Conservation (phyloP, 768 basidiomycete species). For the Podaxis sp. region DNA sequence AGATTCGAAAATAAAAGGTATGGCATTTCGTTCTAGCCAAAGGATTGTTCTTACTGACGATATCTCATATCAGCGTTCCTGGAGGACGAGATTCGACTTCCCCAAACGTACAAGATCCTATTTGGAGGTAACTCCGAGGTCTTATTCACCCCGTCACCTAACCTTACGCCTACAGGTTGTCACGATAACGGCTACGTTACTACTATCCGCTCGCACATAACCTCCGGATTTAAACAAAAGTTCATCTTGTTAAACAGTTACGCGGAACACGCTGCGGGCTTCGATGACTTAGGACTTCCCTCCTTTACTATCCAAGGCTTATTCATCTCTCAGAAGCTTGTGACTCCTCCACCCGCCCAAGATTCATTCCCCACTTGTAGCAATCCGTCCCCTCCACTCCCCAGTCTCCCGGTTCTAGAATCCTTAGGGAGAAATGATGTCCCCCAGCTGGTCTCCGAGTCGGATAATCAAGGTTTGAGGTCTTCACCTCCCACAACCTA, state of each 20-base stretch:
- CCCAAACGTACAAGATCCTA: conserved; percentile 64
- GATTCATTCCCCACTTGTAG: not conserved
- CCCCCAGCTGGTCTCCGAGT: not conserved
- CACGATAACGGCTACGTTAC: conserved; percentile 75
- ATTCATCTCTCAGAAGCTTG: conserved; percentile 58
- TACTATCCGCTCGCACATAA: conserved; percentile 60
- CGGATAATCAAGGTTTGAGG: not conserved
- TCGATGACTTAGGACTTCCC: conserved; percentile 55
- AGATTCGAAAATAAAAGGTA: conserved; percentile 76
- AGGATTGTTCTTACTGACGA: not conserved
- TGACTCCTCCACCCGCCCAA: conserved; percentile 13
- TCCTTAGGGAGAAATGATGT: not conserved
- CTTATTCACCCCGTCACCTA: conserved; percentile 10
- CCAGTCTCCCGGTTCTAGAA: conserved; percentile 11
- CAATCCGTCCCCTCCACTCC: conserved; percentile 5
- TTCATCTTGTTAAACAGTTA: conserved; percentile 66
- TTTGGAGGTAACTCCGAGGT: conserved; percentile 52
- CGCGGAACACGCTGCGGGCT: conserved; percentile 55
- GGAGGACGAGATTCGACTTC: conserved; percentile 58
- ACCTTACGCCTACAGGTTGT: conserved; percentile 41
- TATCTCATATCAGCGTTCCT: conserved; percentile 41
- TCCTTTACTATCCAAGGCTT: conserved; percentile 52
- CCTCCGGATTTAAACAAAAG: conserved; percentile 62
- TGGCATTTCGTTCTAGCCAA: conserved; percentile 16
- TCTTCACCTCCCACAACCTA: conserved; percentile 1